Percentiles rank a stretch among this genome's conserved stretches.
Evolutionary conservation across 2,329 filamentous ascomycete genomes (phyloP).

Genomic region (Colletotrichum paranaense): DNA sequence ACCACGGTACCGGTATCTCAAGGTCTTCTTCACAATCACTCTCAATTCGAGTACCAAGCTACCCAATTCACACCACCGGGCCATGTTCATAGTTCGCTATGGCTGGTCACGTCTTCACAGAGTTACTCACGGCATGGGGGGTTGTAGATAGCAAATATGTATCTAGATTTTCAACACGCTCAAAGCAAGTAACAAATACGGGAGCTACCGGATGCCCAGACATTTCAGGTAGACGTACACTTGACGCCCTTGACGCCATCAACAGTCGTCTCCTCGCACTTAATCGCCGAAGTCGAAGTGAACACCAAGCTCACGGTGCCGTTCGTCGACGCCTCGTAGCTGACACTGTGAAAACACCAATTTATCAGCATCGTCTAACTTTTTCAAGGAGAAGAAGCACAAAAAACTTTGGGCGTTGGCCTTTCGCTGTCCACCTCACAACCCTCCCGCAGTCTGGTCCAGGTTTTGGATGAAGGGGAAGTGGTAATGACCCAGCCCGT

Average conservation of each 20-base stretch:
- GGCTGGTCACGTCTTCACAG: neutral
- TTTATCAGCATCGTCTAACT: neutral
- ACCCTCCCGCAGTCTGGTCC: neutral
- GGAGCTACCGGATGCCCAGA: neutral
- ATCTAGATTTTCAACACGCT: neutral
- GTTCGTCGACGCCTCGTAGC: slow-evolving; percentile 24
- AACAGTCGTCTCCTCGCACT: slow-evolving; percentile 28
- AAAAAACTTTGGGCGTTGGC: too few species aligned
- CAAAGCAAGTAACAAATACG: neutral
- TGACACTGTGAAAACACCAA: neutral
- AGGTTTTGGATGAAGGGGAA: neutral
- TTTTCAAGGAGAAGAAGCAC: too few species aligned
- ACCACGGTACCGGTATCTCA: neutral
- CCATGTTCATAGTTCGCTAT: neutral
- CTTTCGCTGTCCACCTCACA: neutral
- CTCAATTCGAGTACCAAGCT: neutral
- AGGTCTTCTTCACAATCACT: neutral
- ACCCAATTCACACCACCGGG: neutral
- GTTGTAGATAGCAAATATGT: neutral
- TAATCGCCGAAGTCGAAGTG: slow-evolving; percentile 19
- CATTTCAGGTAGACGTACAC: slow-evolving; percentile 9
- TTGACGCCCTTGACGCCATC: slow-evolving; percentile 27
- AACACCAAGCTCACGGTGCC: slow-evolving; percentile 21
- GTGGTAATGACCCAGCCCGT: neutral
- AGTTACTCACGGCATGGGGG: too few species aligned